Base-by-base conservation (phyloP, 495 filamentous ascomycete genomes). In the Friedmanniomyces endolithicus region DNA sequence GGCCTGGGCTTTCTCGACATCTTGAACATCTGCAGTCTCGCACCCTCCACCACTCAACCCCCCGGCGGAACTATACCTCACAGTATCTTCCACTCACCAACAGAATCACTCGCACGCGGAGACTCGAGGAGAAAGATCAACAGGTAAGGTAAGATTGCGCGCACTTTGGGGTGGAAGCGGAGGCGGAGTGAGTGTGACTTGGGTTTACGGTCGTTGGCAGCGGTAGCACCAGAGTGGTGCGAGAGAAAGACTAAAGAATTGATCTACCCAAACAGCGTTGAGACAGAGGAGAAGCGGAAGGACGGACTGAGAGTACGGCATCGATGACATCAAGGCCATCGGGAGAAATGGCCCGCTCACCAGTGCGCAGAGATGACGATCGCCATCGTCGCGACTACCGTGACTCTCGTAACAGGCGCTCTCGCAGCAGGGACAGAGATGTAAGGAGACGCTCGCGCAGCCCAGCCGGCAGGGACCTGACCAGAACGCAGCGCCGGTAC, bases 271-370 rank as follows among this genome's bases (percentile, higher is more conserved):
- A 14, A 6, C 37, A 41, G 37, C 17, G 8, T 35, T 35, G 33
- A 16, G 33, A 8, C 37, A 19, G 25, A 50, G 47, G 2, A 50
- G 47, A n/a, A 12, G 47, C 23, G 12, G 47, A 17, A 17, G 14
- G 24, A 25, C 7, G 29, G 19, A 33, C 16, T 19, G 29, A 50
- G 47, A 50, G 47, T 50, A 50, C 47, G 47, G 47, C 23, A 33
- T 17, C 19, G 25, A 50, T 14, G 19, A 31, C 17, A 17, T 6
- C 34, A 50, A n/a, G 54, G 54, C 54, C 54, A 56, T 51, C 54
- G 47, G 27, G 31, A 44, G 54, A 48, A 2, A 62, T 62, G 59
- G 55, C 45, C 55, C 59, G 59, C 59, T 62, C 59, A 62, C 59
- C 59, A 58, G 23, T 48, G 31, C 59, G 51, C 55, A 55, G 59